Percentiles rank a stretch among this genome's conserved stretches.
phyloP scores from a whole-genome alignment of 768 basidiomycete species.

The Boletus huronensis region DNA sequence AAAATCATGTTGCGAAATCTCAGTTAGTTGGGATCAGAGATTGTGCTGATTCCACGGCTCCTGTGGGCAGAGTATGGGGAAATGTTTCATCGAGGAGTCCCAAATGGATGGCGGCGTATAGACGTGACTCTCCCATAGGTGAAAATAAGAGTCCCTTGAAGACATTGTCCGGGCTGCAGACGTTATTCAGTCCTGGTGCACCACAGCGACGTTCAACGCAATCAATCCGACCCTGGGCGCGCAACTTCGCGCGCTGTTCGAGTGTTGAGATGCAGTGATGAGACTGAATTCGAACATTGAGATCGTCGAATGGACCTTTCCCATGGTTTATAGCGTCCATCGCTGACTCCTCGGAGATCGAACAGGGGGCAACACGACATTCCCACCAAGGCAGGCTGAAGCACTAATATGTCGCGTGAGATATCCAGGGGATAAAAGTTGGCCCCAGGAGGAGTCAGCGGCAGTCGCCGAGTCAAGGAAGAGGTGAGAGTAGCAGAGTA shows the following conservation, averaged over 20 bases:
- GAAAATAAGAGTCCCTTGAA: background rate
- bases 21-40: constrained; percentile 20
- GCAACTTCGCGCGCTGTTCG: constrained; percentile 4
- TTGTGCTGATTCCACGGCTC: constrained; percentile 19
- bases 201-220: constrained; percentile 8
- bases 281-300: constrained; percentile 4
- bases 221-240: constrained; percentile 16
- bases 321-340: constrained; percentile 6
- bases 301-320: constrained; percentile 11
- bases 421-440: constrained; percentile 18
- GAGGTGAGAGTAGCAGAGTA: constrained; percentile 5
- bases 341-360: constrained; percentile 29
- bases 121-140: background rate
- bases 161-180: background rate
- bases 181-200: background rate
- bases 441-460: constrained; percentile 10
- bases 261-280: constrained; percentile 6
- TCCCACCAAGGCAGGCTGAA: constrained; percentile 13
- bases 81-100: background rate
- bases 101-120: constrained; percentile 1
- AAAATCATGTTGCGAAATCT: constrained; percentile 23
- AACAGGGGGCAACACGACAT: constrained; percentile 4
- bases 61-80: constrained; percentile 5
- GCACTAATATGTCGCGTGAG: constrained; percentile 21
- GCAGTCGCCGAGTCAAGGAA: constrained; percentile 17